phyloP scores from a whole-genome alignment of 768 basidiomycete genomes.

The Calocybe cyanea region DNA sequence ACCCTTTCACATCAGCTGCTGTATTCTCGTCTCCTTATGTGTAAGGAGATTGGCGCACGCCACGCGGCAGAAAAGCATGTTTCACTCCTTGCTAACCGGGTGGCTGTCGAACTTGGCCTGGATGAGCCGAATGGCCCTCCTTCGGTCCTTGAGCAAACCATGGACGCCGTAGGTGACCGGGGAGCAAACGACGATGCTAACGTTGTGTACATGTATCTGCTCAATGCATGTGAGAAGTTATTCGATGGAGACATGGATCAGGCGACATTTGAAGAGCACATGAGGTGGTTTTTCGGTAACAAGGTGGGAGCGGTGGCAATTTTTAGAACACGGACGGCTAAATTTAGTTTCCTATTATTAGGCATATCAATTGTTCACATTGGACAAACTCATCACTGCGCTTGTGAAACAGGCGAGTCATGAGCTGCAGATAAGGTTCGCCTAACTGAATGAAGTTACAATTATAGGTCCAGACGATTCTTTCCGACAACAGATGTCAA shows the following conservation, averaged over 20 bases:
- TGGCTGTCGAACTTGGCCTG: constrained; percentile 80
- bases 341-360: constrained; percentile 35
- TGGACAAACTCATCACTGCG: constrained; percentile 88
- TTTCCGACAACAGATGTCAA: constrained; percentile 81
- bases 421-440: too few species aligned
- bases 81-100: constrained; percentile 68
- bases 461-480: constrained; percentile 76
- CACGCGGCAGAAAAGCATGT: constrained; percentile 66
- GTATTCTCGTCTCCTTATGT: constrained; percentile 81
- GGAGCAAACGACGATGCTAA: constrained; percentile 46
- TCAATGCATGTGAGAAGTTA: constrained; percentile 88
- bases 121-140: constrained; percentile 80
- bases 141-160: constrained; percentile 62
- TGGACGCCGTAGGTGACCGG: constrained; percentile 54
- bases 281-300: constrained; percentile 92
- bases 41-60: constrained; percentile 76
- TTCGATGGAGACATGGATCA: constrained; percentile 94
- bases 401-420: constrained; percentile 82
- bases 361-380: constrained; percentile 89
- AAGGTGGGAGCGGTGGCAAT: constrained; percentile 44
- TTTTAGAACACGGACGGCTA: constrained; percentile 8
- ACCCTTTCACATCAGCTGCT: constrained; percentile 53
- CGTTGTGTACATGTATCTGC: constrained; percentile 82
- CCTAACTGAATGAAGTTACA: too few species aligned
- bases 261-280: constrained; percentile 89